Conservation (phyloP, 1,139 yeast species). For the Sugiyamaella novakii region DNA sequence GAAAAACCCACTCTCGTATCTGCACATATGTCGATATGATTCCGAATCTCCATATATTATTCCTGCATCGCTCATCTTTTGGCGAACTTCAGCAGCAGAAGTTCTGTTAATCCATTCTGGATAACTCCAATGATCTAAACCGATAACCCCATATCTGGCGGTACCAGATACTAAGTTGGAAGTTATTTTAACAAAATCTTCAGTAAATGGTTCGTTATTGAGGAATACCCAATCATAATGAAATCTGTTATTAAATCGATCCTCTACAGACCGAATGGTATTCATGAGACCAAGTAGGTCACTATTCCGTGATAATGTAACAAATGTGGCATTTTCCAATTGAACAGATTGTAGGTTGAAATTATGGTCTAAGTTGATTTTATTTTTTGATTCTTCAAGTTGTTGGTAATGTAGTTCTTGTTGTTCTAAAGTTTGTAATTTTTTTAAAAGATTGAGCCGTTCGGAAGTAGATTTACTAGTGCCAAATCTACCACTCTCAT, state of each 20-base stretch:
- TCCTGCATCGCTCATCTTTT: conserved; percentile 48
- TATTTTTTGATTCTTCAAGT: neutral
- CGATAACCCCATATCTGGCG: conserved; percentile 64
- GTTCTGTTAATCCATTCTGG: conserved; percentile 65
- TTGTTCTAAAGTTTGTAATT: conserved; percentile 6
- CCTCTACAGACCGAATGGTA: conserved; percentile 65
- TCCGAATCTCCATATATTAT: conserved; percentile 68
- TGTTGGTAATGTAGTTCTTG: conserved; percentile 11
- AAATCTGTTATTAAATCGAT: conserved; percentile 65
- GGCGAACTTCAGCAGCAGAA: conserved; percentile 56
- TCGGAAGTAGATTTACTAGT: neutral
- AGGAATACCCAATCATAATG: conserved; percentile 82
- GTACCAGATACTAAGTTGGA: conserved; percentile 57
- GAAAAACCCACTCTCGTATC: conserved; percentile 89
- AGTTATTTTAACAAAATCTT: conserved; percentile 50
- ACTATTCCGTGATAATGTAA: conserved; percentile 63
- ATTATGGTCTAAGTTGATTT: neutral
- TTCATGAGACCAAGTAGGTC: conserved; percentile 60
- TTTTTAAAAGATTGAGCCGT: neutral
- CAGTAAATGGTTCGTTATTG: conserved; percentile 62
- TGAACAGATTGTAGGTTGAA: neutral
- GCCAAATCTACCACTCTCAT: too few relatives aligned
- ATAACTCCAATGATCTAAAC: conserved; percentile 69
- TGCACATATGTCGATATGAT: conserved; percentile 83
- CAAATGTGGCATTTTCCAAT: conserved; percentile 57